Evolutionary conservation across 164 flowering plant species (phyloP).

Genomic region (Chimonanthus praecox): DNA sequence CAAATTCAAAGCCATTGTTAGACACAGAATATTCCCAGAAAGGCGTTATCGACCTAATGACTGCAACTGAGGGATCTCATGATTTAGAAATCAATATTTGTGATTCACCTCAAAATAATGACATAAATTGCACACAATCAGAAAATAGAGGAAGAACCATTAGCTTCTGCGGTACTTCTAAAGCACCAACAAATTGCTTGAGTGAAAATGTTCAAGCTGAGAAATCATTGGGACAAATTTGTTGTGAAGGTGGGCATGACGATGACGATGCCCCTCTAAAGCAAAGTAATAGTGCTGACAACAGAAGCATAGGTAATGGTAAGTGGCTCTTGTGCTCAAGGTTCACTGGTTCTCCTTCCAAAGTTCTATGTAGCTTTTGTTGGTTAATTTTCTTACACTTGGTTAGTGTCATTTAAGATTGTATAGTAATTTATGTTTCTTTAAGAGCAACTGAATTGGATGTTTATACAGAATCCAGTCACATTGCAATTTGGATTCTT

Average conservation of each 20-base stretch:
- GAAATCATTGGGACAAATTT: not conserved
- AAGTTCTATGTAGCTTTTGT: not conserved
- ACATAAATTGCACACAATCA: not conserved
- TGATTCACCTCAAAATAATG: slow-evolving; percentile 9
- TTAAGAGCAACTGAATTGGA: slow-evolving; percentile 1
- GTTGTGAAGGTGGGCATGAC: slow-evolving; percentile 22
- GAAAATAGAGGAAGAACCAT: slow-evolving; percentile 3
- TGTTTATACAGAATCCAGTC: slow-evolving; percentile 11
- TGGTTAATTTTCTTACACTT: not conserved
- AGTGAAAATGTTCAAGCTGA: slow-evolving; percentile 6
- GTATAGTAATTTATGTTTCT: not conserved
- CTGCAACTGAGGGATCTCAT: slow-evolving; percentile 16
- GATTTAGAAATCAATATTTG: slow-evolving; percentile 9
- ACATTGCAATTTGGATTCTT: slow-evolving; percentile 1
- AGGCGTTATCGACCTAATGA: not conserved
- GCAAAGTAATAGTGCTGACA: not conserved
- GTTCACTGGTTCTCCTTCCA: not conserved
- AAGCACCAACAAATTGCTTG: slow-evolving; percentile 5
- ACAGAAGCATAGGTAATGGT: not conserved
- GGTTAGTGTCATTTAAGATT: not conserved
- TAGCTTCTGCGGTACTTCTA: not conserved
- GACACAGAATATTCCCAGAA: slow-evolving; percentile 5
- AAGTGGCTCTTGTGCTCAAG: not conserved
- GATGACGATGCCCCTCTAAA: not conserved
- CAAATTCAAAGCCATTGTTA: slow-evolving; percentile 3